Percentiles rank a stretch among this genome's conserved stretches.
Evolutionary conservation across 2,329 filamentous ascomycete species (phyloP).

Genomic region (Akanthomyces muscarius): DNA sequence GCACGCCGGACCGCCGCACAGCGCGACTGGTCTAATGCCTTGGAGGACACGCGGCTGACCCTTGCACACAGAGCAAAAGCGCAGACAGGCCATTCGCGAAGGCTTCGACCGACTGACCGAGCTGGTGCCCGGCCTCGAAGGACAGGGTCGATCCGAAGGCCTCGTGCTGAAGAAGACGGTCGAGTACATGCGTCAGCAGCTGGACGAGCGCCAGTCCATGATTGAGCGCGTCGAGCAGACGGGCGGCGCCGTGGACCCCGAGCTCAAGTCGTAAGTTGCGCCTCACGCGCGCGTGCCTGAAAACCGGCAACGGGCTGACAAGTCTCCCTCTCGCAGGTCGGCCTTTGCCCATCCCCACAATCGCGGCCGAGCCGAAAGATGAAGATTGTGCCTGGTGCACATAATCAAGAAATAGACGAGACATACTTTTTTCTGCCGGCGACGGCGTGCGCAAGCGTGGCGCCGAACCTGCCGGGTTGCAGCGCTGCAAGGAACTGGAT

Average conservation of each 20-base stretch:
- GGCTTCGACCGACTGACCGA: constrained; percentile 79
- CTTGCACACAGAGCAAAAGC: constrained; percentile 38
- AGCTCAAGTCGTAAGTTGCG: constrained; percentile 38
- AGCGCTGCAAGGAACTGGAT: neutral
- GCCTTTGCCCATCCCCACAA: constrained; percentile 14
- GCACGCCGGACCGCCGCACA: neutral
- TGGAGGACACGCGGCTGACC: neutral
- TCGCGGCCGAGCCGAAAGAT: constrained; percentile 14
- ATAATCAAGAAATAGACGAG: neutral
- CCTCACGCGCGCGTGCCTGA: neutral
- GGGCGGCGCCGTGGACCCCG: constrained; percentile 52
- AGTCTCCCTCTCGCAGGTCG: neutral
- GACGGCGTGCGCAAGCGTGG: neutral
- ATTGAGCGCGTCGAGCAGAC: constrained; percentile 55
- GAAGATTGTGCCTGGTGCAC: neutral
- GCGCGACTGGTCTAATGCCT: neutral
- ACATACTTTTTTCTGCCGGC: neutral
- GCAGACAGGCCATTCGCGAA: constrained; percentile 65
- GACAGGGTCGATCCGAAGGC: constrained; percentile 80
- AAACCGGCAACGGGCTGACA: neutral
- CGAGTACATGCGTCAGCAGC: constrained; percentile 58
- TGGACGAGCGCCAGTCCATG: constrained; percentile 55
- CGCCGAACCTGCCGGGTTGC: neutral
- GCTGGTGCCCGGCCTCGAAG: constrained; percentile 76
- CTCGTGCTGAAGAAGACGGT: constrained; percentile 72